Conservation (phyloP, 108 stramenopile species). For the Nannochloropsis gaditana region DNA sequence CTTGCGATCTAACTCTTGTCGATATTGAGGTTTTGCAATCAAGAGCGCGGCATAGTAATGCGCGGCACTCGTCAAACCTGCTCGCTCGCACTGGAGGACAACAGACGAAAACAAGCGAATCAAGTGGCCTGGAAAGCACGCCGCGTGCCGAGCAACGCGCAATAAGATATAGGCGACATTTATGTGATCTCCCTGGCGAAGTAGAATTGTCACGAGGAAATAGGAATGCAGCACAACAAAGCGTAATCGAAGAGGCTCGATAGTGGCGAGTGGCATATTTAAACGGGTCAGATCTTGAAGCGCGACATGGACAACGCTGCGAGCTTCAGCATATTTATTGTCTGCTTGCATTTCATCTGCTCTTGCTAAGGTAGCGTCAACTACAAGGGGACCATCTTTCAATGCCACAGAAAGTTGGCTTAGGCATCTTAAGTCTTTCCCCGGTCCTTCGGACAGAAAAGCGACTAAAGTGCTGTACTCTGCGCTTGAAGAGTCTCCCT, state of each 20-base stretch:
- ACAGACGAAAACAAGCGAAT: slow-evolving; percentile 57
- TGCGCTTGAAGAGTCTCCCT: slow-evolving; percentile 57
- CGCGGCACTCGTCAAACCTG: slow-evolving; percentile 56
- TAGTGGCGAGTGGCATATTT: slow-evolving; percentile 45
- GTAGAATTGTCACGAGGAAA: slow-evolving; percentile 50
- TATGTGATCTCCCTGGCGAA: slow-evolving; percentile 54
- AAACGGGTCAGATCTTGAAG: slow-evolving; percentile 53
- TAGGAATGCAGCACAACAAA: slow-evolving; percentile 60
- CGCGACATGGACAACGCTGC: slow-evolving; percentile 55
- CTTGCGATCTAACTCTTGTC: slow-evolving; percentile 53
- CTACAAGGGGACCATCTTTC: slow-evolving; percentile 56
- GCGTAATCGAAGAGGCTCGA: slow-evolving; percentile 42
- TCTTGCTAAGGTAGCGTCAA: slow-evolving; percentile 59
- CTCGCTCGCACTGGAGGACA: slow-evolving; percentile 62
- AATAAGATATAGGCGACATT: slow-evolving; percentile 57
- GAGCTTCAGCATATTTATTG: slow-evolving; percentile 58
- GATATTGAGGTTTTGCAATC: slow-evolving; percentile 56
- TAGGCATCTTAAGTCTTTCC: slow-evolving; percentile 62
- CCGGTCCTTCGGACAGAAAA: slow-evolving; percentile 61
- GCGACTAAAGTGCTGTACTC: slow-evolving; percentile 61
- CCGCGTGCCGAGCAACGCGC: slow-evolving; percentile 56
- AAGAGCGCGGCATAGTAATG: slow-evolving; percentile 56
- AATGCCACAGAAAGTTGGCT: slow-evolving; percentile 63
- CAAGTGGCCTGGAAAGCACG: slow-evolving; percentile 56
- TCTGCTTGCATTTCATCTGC: slow-evolving; percentile 58